phyloP scores from a whole-genome alignment of 1,139 yeast species.

The Debaryomyces sp. region DNA sequence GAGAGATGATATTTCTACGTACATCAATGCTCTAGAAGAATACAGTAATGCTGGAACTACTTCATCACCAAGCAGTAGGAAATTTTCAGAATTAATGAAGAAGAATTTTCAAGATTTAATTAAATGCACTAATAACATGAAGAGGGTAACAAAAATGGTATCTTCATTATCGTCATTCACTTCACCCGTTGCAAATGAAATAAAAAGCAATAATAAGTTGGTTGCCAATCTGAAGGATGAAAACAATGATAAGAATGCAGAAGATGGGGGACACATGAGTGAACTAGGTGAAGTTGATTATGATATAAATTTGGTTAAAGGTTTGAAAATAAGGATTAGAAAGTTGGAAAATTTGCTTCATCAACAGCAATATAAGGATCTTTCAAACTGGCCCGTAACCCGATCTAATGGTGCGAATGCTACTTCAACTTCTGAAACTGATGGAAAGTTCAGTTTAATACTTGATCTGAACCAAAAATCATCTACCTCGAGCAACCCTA shows the following conservation, averaged over 20 bases:
- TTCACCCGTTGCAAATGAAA: constrained; percentile 22
- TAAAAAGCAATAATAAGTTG: constrained; percentile 14
- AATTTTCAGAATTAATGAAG: constrained; percentile 45
- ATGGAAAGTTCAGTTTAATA: constrained; percentile 3
- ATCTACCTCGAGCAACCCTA: constrained; percentile 11
- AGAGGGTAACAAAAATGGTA: constrained; percentile 37
- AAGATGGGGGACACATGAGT: constrained; percentile 9
- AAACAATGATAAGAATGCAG: background rate
- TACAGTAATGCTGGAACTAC: background rate
- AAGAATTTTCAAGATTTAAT: constrained; percentile 51
- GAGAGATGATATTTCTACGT: constrained; percentile 44
- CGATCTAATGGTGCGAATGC: constrained; percentile 11
- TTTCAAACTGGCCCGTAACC: constrained; percentile 58
- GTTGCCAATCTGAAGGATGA: background rate
- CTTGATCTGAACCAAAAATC: constrained; percentile 7
- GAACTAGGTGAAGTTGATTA: constrained; percentile 21
- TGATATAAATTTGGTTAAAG: constrained; percentile 48
- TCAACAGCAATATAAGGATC: constrained; percentile 62
- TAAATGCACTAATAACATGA: constrained; percentile 41
- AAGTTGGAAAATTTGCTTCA: constrained; percentile 69
- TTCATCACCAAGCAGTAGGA: constrained; percentile 18
- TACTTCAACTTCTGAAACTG: constrained; percentile 10
- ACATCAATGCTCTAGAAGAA: constrained; percentile 32
- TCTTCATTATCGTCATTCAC: constrained; percentile 37
- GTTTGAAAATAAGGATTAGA: constrained; percentile 60